Conservation (phyloP, 306 rosid genomes). For the Glycyrrhiza uralensis region DNA sequence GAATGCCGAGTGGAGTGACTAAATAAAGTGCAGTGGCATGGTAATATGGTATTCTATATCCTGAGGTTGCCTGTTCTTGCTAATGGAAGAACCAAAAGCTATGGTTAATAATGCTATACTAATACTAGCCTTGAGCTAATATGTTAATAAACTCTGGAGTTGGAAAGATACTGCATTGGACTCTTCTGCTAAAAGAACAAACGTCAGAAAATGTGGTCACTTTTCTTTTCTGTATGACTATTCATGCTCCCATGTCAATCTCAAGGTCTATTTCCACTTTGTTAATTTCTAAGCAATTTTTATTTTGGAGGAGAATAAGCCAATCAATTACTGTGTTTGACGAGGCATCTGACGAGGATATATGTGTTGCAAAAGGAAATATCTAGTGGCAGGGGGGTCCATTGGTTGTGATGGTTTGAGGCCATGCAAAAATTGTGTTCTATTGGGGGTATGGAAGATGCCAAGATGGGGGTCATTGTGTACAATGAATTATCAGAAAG, state of each 20-base stretch:
- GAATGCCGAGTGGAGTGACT: not conserved
- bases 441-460: not conserved
- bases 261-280: slow-evolving; percentile 1
- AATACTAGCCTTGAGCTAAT: not conserved
- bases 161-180: not conserved
- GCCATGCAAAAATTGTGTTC: slow-evolving; percentile 13
- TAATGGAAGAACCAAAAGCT: not conserved
- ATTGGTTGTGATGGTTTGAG: not conserved
- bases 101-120: not conserved
- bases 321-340: not conserved
- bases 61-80: not conserved
- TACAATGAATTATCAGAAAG: not conserved
- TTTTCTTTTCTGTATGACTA: not conserved
- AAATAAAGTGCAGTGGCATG: not conserved
- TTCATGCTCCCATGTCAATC: not conserved
- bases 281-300: not conserved
- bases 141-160: not conserved
- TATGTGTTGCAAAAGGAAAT: not conserved
- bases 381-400: slow-evolving; percentile 8
- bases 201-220: slow-evolving; percentile 2
- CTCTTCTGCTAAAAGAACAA: not conserved
- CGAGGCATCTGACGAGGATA: not conserved
- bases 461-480: slow-evolving; percentile 16
- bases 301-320: not conserved
- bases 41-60: no score